A percentile compares a stretch with the other conserved stretches of the same genome.
phyloP scores from a whole-genome alignment of 2,329 filamentous ascomycete genomes.

The Colletotrichum theobromicola region DNA sequence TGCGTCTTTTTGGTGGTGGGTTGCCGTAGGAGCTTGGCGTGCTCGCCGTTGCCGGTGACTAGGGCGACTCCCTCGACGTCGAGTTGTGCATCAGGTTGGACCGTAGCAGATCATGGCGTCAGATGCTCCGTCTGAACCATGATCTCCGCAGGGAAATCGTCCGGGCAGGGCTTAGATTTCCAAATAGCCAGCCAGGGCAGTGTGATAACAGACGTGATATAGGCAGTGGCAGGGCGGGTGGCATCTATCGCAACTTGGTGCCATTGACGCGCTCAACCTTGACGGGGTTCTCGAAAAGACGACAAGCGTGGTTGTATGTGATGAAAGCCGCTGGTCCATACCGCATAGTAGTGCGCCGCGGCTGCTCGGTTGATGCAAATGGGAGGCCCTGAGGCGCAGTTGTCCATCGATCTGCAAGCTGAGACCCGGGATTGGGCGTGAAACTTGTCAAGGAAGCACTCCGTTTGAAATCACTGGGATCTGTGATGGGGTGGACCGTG shows the following conservation, averaged over 20 bases:
- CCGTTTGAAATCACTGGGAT: constrained; percentile 22
- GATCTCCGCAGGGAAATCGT: constrained; percentile 41
- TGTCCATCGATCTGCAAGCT: constrained; percentile 43
- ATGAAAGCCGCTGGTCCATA: background rate
- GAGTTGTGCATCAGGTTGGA: constrained; percentile 39
- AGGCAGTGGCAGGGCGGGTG: background rate
- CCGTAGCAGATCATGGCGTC: constrained; percentile 42
- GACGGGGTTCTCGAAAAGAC: background rate
- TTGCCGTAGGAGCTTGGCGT: constrained; percentile 9
- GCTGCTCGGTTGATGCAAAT: constrained; percentile 11
- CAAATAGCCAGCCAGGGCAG: constrained; percentile 11
- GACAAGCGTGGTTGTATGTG: background rate
- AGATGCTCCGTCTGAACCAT: constrained; percentile 45
- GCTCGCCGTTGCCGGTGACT: constrained; percentile 3
- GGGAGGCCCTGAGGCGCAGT: constrained; percentile 31
- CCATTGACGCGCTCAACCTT: background rate
- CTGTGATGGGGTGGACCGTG: constrained; percentile 20
- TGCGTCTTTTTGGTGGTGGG: constrained; percentile 28
- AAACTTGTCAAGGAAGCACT: constrained; percentile 38
- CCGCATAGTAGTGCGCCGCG: background rate
- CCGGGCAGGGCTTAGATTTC: constrained; percentile 29
- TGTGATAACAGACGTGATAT: constrained; percentile 9
- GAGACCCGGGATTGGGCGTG: constrained; percentile 45
- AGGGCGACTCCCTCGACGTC: constrained; percentile 20
- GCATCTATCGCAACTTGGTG: constrained; percentile 6